Percentiles rank a stretch among this genome's conserved stretches.
These are phyloP conservation scores for Plenodomus tracheiphilus DNA, from an alignment of 2,329 filamentous ascomycete genomes.

Conservation along the genomic window DNA sequence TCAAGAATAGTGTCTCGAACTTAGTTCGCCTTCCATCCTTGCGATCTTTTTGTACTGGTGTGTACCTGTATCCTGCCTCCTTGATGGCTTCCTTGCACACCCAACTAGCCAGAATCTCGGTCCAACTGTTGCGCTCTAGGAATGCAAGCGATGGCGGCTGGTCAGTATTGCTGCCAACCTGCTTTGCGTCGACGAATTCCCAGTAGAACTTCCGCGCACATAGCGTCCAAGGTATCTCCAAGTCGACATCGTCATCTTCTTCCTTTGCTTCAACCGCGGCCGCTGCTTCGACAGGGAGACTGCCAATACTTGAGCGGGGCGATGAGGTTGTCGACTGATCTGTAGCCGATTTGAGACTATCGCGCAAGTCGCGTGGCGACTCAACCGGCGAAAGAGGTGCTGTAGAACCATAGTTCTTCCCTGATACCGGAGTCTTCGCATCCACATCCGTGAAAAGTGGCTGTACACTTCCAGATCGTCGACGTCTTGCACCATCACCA, in stretches of 20 bases:
- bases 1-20: slow-evolving; percentile 42
- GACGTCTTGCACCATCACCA: slow-evolving; percentile 10
- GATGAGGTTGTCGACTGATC: slow-evolving; percentile 22
- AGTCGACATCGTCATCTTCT: slow-evolving; percentile 33
- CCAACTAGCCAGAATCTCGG: slow-evolving; percentile 44
- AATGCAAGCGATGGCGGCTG: slow-evolving; percentile 28
- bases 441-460: slow-evolving; percentile 34
- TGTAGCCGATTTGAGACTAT: slow-evolving; percentile 13
- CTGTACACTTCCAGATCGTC: slow-evolving; percentile 25
- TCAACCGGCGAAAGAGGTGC: slow-evolving; percentile 32
- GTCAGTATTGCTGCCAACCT: slow-evolving; percentile 36
- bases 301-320: slow-evolving; percentile 29
- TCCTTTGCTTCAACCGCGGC: slow-evolving; percentile 38
- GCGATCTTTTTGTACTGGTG: slow-evolving; percentile 39
- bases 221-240: slow-evolving; percentile 44
- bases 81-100: slow-evolving; percentile 44
- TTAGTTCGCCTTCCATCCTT: slow-evolving; percentile 35
- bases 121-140: slow-evolving; percentile 37
- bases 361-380: slow-evolving; percentile 27
- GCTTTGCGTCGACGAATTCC: slow-evolving; percentile 40
- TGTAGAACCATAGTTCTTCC: slow-evolving; percentile 19
- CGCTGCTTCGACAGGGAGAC: slow-evolving; percentile 33
- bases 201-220: slow-evolving; percentile 39
- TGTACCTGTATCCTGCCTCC: slow-evolving; percentile 36
- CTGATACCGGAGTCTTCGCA: slow-evolving; percentile 19